A percentile compares a stretch with the other conserved stretches of the same genome.
These are phyloP conservation scores for Rhazya stricta DNA, from an alignment of 257 asterid genomes.

Conservation along the genomic window DNA sequence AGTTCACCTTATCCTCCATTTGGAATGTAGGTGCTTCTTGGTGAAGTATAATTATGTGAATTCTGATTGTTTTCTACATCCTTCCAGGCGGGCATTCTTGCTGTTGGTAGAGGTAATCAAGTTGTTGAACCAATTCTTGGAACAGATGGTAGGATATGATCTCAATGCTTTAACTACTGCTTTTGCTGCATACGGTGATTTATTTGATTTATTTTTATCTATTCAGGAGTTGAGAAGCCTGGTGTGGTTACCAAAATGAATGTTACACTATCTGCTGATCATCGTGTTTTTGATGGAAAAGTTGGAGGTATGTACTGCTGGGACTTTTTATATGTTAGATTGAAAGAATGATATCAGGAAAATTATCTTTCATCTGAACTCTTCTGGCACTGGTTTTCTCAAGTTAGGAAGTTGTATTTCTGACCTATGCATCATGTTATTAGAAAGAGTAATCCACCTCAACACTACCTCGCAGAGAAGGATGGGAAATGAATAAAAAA, in stretches of 20 bases:
- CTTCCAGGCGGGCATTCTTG: slow-evolving; percentile 92
- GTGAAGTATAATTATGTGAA: neutral
- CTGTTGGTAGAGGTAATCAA: slow-evolving; percentile 94
- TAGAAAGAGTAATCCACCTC: neutral
- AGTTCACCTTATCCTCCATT: neutral
- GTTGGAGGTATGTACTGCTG: slow-evolving; percentile 66
- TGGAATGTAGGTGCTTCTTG: neutral
- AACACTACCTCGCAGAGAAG: neutral
- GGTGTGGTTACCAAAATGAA: slow-evolving; percentile 78
- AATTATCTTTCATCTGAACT: neutral
- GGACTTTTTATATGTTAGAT: neutral
- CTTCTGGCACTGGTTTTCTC: neutral
- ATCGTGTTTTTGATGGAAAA: slow-evolving; percentile 91
- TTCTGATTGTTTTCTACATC: slow-evolving; percentile 21
- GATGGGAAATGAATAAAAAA: neutral
- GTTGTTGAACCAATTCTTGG: slow-evolving; percentile 82
- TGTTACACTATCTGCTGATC: slow-evolving; percentile 87
- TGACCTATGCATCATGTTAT: neutral
- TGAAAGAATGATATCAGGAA: neutral
- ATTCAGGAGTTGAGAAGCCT: slow-evolving; percentile 76
- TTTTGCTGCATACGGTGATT: slow-evolving; percentile 13
- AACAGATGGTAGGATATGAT: slow-evolving; percentile 57
- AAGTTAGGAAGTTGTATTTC: neutral
- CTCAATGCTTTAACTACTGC: slow-evolving; percentile 2
- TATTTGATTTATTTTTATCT: slow-evolving; percentile 15